Percentiles rank a stretch among this genome's conserved stretches.
phyloP scores from a whole-genome alignment of 1,139 yeast genomes.

The Protomyces lactucae-debilis region DNA sequence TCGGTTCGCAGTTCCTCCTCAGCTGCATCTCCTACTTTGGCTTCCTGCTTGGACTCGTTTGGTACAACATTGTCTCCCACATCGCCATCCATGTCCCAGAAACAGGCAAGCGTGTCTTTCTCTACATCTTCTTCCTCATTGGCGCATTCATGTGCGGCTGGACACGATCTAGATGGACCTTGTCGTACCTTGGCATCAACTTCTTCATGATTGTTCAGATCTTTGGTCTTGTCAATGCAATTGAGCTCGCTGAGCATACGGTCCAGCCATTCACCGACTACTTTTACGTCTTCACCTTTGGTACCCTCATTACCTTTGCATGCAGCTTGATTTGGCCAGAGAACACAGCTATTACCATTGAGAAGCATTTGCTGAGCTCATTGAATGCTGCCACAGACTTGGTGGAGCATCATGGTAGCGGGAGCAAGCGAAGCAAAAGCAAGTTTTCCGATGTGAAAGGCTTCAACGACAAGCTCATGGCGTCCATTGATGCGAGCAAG shows the following conservation, averaged over 20 bases:
- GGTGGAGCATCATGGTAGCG: neutral
- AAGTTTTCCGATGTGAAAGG: neutral
- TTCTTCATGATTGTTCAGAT: slow-evolving; percentile 11
- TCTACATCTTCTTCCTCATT: neutral
- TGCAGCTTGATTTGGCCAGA: slow-evolving; percentile 3
- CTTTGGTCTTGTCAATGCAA: slow-evolving; percentile 8
- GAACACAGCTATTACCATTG: slow-evolving; percentile 1
- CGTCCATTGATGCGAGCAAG: neutral
- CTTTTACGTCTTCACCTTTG: slow-evolving; percentile 16
- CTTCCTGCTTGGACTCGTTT: slow-evolving; percentile 2
- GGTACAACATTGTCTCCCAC: slow-evolving; percentile 10
- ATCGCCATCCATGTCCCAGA: slow-evolving; percentile 1
- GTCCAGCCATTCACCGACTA: slow-evolving; percentile 4
- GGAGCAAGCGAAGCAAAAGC: neutral
- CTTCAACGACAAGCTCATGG: neutral
- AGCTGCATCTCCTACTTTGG: neutral
- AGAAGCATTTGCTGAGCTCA: neutral
- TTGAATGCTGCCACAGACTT: neutral
- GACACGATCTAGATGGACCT: neutral
- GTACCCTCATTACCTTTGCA: neutral
- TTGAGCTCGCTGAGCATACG: neutral
- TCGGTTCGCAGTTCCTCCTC: slow-evolving; percentile 3
- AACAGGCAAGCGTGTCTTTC: slow-evolving; percentile 3
- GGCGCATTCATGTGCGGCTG: slow-evolving; percentile 12
- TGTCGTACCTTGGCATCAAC: slow-evolving; percentile 9